Percentiles rank a stretch among this genome's conserved stretches.
phyloP scores from a whole-genome alignment of 2,329 filamentous ascomycete genomes.

The Trichoderma lentiforme region DNA sequence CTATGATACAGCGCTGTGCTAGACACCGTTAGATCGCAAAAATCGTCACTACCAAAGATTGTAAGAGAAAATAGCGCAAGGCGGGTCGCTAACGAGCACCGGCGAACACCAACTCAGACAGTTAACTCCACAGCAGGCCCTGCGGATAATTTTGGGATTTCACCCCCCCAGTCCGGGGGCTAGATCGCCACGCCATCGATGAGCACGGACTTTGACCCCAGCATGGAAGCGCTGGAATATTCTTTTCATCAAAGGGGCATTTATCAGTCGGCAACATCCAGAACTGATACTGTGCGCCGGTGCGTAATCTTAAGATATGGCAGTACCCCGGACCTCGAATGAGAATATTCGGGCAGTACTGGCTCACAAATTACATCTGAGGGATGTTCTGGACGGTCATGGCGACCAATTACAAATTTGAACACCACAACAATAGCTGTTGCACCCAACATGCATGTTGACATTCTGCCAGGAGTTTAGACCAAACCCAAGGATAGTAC shows the following conservation, averaged over 20 bases:
- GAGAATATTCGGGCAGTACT: background rate
- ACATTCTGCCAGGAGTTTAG: background rate
- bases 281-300: background rate
- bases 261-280: background rate
- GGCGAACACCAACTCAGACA: background rate
- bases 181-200: constrained; percentile 19
- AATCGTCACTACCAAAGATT: background rate
- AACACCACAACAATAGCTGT: background rate
- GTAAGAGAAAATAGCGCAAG: constrained; percentile 11
- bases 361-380: background rate
- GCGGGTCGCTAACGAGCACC: background rate
- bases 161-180: constrained; percentile 19
- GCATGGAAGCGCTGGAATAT: constrained; percentile 19
- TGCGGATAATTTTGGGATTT: constrained; percentile 21
- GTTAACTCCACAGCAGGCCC: constrained; percentile 14
- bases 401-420: background rate
- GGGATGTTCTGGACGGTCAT: background rate
- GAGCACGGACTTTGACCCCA: constrained; percentile 13
- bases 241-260: constrained; percentile 2
- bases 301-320: background rate
- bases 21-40: background rate
- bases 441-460: background rate
- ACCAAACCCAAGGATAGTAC: background rate
- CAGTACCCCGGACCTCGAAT: background rate
- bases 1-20: background rate